Base-by-base conservation (phyloP, 805 yeast species). In the Hermanozyma aechmeae region DNA sequence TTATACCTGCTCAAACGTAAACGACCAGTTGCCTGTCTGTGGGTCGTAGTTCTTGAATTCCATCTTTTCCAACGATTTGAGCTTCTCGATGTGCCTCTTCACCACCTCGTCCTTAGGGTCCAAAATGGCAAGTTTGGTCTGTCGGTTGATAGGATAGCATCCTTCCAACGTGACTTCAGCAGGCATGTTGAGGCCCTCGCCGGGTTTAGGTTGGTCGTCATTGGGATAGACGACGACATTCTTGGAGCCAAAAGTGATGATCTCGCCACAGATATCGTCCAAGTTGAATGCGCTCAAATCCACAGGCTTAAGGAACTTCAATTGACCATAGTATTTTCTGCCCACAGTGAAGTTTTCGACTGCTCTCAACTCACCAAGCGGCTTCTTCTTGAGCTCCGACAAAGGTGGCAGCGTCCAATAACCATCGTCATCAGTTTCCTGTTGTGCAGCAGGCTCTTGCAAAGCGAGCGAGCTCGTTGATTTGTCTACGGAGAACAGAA, bases 401-500 rank as follows among this genome's bases (percentile, higher is more conserved):
- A 79, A 46, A 3, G 85, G 63, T 12, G 98, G 98, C 5, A 82
- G 72, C 30, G 77, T 79, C 83, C 92, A 92, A 56, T 87, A 92
- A 5, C 87, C 95, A 27, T 80, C 72, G 10, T 75, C 76, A 29
- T 79, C 73, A 16, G 65, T 63, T 24, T 69, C 60, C 25, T 61
- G 17, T 24, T 30, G 7, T 9, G 13, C 7, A 13, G 12, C 6
- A n/a, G 24, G 13, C 8, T 7, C 12, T 22, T 7, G n/a, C n/a
- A n/a, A n/a, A n/a, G n/a, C n/a, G n/a, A n/a, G n/a, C n/a, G n/a
- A n/a, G n/a, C n/a, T n/a, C n/a, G n/a, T n/a, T n/a, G n/a, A n/a
- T 7, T 21, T 31, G 4, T 38, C 40, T 11, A 38, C 34, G n/a
- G 28, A 53, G 39, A 61, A 60, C 9, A 62, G 48, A 11, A 58